A percentile compares a stretch with the other conserved stretches of the same genome.
Evolutionary conservation across 768 basidiomycete species (phyloP).

Genomic region (Clavulina sp.): DNA sequence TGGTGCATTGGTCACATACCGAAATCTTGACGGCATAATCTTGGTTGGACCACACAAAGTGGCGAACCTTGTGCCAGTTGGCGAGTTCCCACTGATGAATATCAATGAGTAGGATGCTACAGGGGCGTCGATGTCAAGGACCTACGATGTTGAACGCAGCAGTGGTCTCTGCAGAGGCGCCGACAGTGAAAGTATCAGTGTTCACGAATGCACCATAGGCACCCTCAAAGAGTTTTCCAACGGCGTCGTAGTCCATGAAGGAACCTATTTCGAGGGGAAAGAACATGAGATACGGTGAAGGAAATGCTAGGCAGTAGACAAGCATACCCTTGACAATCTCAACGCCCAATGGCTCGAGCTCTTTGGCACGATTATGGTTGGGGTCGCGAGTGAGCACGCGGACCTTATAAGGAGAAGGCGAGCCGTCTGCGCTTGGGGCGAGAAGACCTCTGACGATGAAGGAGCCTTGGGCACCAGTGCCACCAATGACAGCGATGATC

Average conservation of each 20-base stretch:
- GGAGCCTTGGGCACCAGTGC: constrained; percentile 6
- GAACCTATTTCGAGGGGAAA: constrained; percentile 15
- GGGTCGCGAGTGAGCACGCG: constrained; percentile 3
- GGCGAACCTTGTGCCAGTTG: background rate
- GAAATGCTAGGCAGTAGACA: background rate
- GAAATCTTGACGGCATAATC: constrained; percentile 23
- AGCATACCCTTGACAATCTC: background rate
- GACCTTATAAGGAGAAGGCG: background rate
- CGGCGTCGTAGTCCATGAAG: background rate
- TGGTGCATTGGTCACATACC: constrained; percentile 14
- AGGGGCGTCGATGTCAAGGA: too few species aligned
- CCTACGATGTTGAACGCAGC: constrained; percentile 24
- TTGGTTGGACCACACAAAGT: constrained; percentile 24
- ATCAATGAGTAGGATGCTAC: background rate
- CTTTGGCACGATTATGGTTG: background rate
- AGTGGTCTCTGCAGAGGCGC: constrained; percentile 12
- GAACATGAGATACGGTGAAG: background rate
- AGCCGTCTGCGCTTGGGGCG: background rate
- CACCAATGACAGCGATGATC: constrained; percentile 19
- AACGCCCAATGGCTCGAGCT: background rate
- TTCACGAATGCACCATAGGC: constrained; percentile 8
- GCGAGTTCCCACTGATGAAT: constrained; percentile 4
- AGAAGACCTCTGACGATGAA: background rate
- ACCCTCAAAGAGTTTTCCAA: background rate
- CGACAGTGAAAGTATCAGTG: constrained; percentile 4